Base-by-base conservation (phyloP, 2,329 filamentous ascomycete species). In the Verticillium tricorpus region DNA sequence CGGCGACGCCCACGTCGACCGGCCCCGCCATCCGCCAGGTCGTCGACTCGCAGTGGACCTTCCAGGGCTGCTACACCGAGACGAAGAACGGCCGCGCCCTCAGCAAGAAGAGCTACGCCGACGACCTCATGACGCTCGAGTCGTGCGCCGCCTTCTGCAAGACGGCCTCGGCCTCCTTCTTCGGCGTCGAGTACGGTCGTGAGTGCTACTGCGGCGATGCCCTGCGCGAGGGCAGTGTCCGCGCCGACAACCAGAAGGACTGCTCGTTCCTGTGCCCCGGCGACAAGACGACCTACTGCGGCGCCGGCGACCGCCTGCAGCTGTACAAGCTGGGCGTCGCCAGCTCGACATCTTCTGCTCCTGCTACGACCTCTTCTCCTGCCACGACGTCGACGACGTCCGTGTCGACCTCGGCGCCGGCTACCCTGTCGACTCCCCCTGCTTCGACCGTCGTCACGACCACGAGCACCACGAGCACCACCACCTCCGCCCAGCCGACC, bases 101-200 rank as follows among this genome's bases (percentile, higher is more conserved):
- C 4, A 66, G 57, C 3, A 66, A 66, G 12, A 69, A 68, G 14
- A 64, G 63, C 2, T 71, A 50, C 22, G 71, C 78, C 60, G 67
- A 82, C 37, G 78, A 78, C n/a, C 59, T 67, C 57, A 74, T 81
- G 68, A 77, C 72, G 65, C 78, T 74, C 69, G 76, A 74, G 57
- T 77, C 76, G 25, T 85, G 84, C 67, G 74, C 83, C 57, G 69
- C 73, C 5, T 79, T 81, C 69, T 87, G 84, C 70, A 71, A 77
- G 8, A 65, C 22, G 35, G 35, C 17, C 34, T 32, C 66, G 37
- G 15, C 57, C 14, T 9, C 45, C 31, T 57, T 58, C 52, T 59
- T 60, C 58, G 65, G 65, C 15, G 56, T 63, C 15, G 64, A 67
- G 62, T 66, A 65, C 34, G 63, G 62, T 50, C 17, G 54, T n/a